Conservation (phyloP, 192 early-diverging fungal genomes). For the Oehlia diaphana region DNA sequence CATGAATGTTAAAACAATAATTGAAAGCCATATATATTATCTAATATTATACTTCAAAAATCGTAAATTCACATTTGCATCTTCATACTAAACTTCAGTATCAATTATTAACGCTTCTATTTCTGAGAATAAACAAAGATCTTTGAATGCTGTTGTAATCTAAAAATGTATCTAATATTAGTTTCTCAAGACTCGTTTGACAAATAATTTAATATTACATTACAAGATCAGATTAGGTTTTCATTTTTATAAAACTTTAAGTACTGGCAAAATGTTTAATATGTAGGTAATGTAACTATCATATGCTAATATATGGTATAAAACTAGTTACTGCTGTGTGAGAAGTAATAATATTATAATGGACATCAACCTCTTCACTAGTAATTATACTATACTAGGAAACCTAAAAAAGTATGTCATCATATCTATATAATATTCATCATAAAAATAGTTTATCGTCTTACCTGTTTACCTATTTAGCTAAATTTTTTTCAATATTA, state of each 20-base stretch:
- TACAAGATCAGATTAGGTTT: slow-evolving; percentile 2
- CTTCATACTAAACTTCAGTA: too few relatives aligned
- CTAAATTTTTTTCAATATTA: neutral
- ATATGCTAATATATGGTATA: too few relatives aligned
- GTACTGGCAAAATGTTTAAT: neutral
- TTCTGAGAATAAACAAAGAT: too few relatives aligned
- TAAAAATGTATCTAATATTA: neutral
- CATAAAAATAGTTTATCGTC: neutral
- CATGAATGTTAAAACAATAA: neutral
- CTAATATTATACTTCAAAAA: too few relatives aligned
- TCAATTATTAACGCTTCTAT: too few relatives aligned
- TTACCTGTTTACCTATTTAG: slow-evolving; percentile 14
- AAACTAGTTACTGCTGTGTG: slow-evolving; percentile 15
- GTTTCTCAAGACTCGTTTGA: neutral
- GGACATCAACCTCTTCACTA: neutral
- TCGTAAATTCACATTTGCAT: too few relatives aligned
- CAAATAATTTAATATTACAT: neutral
- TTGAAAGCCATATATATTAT: neutral
- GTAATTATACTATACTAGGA: neutral
- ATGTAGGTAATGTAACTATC: neutral
- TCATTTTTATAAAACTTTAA: slow-evolving; percentile 10
- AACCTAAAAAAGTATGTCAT: slow-evolving; percentile 10
- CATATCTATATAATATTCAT: too few relatives aligned
- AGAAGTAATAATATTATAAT: slow-evolving; percentile 10
- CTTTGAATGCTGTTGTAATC: too few relatives aligned